Evolutionary conservation across 1,284 basidiomycete genomes (phyloP), one percentile per base, ranked within the genome.

Genomic region (Takashimella tepidaria): DNA sequence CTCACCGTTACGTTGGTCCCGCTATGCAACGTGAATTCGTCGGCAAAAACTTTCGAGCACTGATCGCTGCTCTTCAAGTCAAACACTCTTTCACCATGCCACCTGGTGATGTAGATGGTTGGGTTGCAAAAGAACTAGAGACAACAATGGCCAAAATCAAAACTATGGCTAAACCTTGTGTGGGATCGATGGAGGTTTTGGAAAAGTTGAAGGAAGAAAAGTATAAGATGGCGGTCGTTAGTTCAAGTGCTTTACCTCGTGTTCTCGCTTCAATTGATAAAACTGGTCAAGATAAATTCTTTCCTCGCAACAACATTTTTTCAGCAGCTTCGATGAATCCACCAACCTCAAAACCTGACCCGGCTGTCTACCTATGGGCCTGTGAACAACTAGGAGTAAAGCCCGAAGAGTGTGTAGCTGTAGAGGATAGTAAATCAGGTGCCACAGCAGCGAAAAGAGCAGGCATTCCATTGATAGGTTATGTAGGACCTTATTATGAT

Each of bases 271-370:
- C 55, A 2, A 56, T 66, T 25, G 50, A 57, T 19, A 57, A 53
- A 41, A 58, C 57, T 0, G 50, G 45, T 26, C 62, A 57, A 37
- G 51, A 45, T 2, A 20, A 12, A 6, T 66, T 45, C 59, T 65
- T 65, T 41, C 53, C 53, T 3, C 47, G 54, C 25, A 26, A 51
- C 27, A 41, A 56, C 3, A 57, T 65, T 12, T 65, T 57, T 47
- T 63, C 61, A 5, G 63, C 63, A 3, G 61, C 64, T 11, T 58
- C 51, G 1, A 55, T 54, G 19, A 47, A 49, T 4, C 49, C 58
- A 3, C 64, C 64, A 11, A 63, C 60, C 10, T 55, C 53, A 43
- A 66, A 66, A 55, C 64, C 64, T 22, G 62, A 66, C 43, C 64
- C 64, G 3, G 64, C 64, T 3, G 55, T 66, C 50, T 66, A 66